Percentiles rank a stretch among this genome's conserved stretches.
These are phyloP conservation scores for Mycena vulgaris DNA, from an alignment of 768 basidiomycete genomes.

Conservation along the genomic window DNA sequence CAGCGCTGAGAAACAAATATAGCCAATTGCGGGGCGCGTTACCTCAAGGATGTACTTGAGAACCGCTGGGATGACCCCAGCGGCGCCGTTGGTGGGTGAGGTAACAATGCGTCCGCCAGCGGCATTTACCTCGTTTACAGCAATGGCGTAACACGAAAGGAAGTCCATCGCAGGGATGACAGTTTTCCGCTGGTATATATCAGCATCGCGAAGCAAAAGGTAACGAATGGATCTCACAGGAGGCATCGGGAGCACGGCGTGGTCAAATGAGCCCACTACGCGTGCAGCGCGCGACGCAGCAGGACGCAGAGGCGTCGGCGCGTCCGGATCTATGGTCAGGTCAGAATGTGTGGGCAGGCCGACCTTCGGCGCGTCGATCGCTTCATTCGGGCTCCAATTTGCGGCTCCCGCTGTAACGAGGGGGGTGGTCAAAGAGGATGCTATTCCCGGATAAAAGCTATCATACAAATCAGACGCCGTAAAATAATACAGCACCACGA, in stretches of 20 bases:
- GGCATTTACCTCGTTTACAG: constrained; percentile 96
- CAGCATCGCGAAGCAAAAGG: constrained; percentile 5
- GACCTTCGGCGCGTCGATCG: constrained; percentile 40
- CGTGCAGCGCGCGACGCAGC: constrained; percentile 49
- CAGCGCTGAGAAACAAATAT: background rate
- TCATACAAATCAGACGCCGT: constrained; percentile 10
- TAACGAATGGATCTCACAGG: constrained; percentile 67
- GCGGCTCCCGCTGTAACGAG: constrained; percentile 51
- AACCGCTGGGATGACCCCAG: constrained; percentile 94
- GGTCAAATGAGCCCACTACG: constrained; percentile 85
- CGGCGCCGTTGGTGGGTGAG: constrained; percentile 94
- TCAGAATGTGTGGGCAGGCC: constrained; percentile 38
- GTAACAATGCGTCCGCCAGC: constrained; percentile 95
- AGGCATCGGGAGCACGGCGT: constrained; percentile 85
- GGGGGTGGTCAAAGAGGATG: constrained; percentile 45
- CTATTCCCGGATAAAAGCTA: constrained; percentile 67
- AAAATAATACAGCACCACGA: constrained; percentile 17
- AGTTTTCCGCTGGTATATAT: constrained; percentile 74
- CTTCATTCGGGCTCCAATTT: constrained; percentile 38
- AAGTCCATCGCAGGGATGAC: constrained; percentile 96
- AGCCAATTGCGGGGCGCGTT: constrained; percentile 1
- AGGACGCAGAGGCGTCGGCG: constrained; percentile 30
- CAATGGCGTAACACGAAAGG: constrained; percentile 93
- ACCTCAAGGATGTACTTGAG: constrained; percentile 92
- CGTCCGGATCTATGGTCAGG: constrained; percentile 34